Conservation (phyloP, 23 red algal species). For the Cyanidioschyzon merolae region DNA sequence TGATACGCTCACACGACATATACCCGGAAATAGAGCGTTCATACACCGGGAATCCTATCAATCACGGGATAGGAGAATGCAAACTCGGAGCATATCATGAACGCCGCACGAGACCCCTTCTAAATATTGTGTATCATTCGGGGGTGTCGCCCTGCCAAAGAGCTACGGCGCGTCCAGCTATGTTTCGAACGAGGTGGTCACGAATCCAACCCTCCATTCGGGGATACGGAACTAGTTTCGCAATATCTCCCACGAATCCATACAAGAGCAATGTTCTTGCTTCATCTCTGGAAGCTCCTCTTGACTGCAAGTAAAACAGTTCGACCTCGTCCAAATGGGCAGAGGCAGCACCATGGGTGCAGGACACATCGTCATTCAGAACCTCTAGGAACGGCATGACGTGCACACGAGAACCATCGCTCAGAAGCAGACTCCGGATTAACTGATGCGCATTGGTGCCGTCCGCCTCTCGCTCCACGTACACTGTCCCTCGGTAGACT, state of each 20-base stretch:
- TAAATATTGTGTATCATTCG: neutral
- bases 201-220: neutral
- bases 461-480: constrained; percentile 37
- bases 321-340: constrained; percentile 62
- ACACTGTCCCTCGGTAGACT: constrained; percentile 62
- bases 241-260: neutral
- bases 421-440: constrained; percentile 62
- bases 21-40: no score
- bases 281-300: neutral
- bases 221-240: neutral
- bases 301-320: constrained; percentile 53
- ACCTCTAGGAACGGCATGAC: constrained; percentile 87
- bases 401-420: constrained; percentile 39
- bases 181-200: neutral
- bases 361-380: constrained; percentile 68
- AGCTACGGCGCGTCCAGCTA: neutral
- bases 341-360: constrained; percentile 81
- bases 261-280: neutral
- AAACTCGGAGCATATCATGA: no score
- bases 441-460: constrained; percentile 57
- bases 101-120: no score
- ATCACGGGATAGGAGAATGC: no score
- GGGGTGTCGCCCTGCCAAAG: neutral
- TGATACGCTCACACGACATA: no score
- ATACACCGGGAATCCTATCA: no score